Conservation (phyloP, 2,329 filamentous ascomycete genomes). For the Ceratocystiopsis minuta region DNA sequence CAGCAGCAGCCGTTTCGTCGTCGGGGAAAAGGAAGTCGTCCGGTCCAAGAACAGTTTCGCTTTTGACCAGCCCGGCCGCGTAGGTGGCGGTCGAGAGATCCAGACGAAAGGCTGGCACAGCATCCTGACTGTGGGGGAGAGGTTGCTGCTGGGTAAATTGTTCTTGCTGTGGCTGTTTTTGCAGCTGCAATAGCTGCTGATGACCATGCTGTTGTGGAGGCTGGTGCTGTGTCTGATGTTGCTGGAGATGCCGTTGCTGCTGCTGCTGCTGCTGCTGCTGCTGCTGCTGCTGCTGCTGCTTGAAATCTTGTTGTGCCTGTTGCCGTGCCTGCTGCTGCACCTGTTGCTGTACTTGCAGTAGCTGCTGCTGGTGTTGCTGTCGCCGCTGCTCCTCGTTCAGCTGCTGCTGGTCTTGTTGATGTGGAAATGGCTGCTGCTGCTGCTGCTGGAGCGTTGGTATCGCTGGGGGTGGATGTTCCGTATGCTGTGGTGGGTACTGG, state of each 20-base stretch:
- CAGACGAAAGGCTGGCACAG: neutral
- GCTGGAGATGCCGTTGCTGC: neutral
- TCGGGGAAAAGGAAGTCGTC: conserved; percentile 10
- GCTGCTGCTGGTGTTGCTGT: neutral
- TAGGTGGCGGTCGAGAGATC: too few species aligned
- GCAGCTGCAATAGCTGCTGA: neutral
- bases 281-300: neutral
- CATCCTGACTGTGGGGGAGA: neutral
- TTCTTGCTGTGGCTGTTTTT: neutral
- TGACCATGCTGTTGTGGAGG: too few species aligned
- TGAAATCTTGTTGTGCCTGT: too few species aligned
- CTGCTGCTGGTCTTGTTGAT: neutral
- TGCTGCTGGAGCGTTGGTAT: too few species aligned
- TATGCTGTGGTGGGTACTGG: neutral
- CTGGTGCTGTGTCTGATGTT: too few species aligned
- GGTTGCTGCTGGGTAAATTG: neutral
- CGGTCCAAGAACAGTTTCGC: neutral
- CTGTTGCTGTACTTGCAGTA: neutral
- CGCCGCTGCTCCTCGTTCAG: neutral
- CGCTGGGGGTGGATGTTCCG: too few species aligned
- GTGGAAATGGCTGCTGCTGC: too few species aligned
- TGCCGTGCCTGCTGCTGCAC: neutral
- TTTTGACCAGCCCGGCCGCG: too few species aligned
- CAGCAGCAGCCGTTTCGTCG: conserved; percentile 6
- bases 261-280: conserved; percentile 1